phyloP scores from a whole-genome alignment of 805 yeast species.

The Starmerella bombicola region DNA sequence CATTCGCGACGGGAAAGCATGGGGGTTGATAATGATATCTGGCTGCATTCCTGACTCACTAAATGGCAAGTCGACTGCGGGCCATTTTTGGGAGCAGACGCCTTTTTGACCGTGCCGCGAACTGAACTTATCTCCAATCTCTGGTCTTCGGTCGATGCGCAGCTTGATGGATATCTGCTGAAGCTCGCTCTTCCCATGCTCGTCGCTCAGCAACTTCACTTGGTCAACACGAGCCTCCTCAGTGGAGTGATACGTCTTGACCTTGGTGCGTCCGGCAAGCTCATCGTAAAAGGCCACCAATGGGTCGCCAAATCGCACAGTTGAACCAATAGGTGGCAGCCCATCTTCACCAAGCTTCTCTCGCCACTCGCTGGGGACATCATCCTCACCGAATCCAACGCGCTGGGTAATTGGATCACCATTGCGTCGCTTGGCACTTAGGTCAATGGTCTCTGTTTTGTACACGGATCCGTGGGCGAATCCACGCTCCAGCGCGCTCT shows the following conservation, averaged over 20 bases:
- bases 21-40: constrained; percentile 94
- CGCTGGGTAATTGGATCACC: constrained; percentile 93
- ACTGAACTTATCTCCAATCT: constrained; percentile 94
- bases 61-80: constrained; percentile 92
- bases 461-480: constrained; percentile 95
- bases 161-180: constrained; percentile 79
- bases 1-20: constrained; percentile 99
- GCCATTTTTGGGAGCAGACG: constrained; percentile 98
- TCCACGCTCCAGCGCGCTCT: constrained; percentile 95
- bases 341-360: constrained; percentile 85
- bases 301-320: constrained; percentile 92
- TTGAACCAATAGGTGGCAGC: constrained; percentile 74
- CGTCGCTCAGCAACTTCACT: constrained; percentile 84
- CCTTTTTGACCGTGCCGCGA: constrained; percentile 98
- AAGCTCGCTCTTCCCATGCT: constrained; percentile 50
- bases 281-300: constrained; percentile 88
- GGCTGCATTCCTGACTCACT: constrained; percentile 94
- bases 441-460: constrained; percentile 85
- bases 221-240: constrained; percentile 94
- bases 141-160: constrained; percentile 81
- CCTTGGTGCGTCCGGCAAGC: constrained; percentile 76
- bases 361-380: constrained; percentile 86
- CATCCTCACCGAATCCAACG: constrained; percentile 86
- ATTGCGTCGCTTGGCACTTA: constrained; percentile 61
- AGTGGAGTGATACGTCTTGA: constrained; percentile 81